Evolutionary conservation across 2,329 filamentous ascomycete species (phyloP), one percentile per base, ranked within the genome.

Genomic region (Monilinia aucupariae): DNA sequence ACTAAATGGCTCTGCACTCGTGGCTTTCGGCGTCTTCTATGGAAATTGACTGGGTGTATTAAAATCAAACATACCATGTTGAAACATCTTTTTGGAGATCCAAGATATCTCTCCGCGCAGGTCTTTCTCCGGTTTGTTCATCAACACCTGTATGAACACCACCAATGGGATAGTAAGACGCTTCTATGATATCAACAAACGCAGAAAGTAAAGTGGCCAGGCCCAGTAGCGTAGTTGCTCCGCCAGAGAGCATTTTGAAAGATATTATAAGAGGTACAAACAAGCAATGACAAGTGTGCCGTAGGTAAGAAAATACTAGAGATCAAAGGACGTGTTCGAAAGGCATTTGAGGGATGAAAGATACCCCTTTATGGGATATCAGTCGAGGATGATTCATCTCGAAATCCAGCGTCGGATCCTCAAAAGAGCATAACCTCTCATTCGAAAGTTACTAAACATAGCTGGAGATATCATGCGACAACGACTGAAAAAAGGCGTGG

Each of bases 81-180:
- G 61, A 47, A 15, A 41, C 22, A 53, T 66, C 58, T 10, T 65
- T 61, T 45, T 65, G 61, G 25, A 68, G 53, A 20, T 64, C 64
- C 20, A 58, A 25, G 22, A 68, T 68, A 55, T 66, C 59, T 39
- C 39, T 54, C 41, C 64, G 22, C 27, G 56, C 15, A 34, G 52
- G 67, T 43, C 63, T 43, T 17, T 22, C 51, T 17, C 64, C 59
- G 48, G 62, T 63, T 2, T 49, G 4, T n/a, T 34, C 6, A 54
- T 68, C 30, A 13, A 67, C 41, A 13, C 64, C 64, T 32, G 58
- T 66, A 41, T 63, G 41, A 34, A 65, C 45, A 10, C 65, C 65
- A 22, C 48, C 51, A 27, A 67, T 63, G 30, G 58, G 32, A 47
- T 51, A 63, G 22, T 59, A 53, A 32, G 20, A 45, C 13, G 59